Evolutionary conservation across 2,329 filamentous ascomycete species (phyloP), one percentile per base, ranked within the genome.

Genomic region (Trichoderma gracile): DNA sequence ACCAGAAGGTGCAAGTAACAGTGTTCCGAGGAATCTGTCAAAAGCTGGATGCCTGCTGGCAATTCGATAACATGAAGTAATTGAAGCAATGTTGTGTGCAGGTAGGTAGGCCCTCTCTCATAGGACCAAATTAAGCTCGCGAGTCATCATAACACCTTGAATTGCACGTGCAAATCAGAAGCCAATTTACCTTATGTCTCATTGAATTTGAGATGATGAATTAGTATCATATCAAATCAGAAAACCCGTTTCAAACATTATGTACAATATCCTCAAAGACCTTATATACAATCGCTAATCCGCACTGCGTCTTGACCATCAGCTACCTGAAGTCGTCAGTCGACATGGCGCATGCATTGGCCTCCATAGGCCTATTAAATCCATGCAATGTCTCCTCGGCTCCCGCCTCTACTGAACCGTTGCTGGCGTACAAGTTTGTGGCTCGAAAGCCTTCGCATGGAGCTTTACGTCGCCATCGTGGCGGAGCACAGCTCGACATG

Each of bases 401-500:
- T 33, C 40, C n/a, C 42, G 27, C 19, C 46, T 10, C 19, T 25
- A 27, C 56, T 40, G 10, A 21, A 17, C 43, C 9, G 10, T 17
- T 3, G 47, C 5, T 19, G 19, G n/a, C 59, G n/a, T 43, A 19
- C 19, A 58, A 40, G n/a, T 23, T 59, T 49, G 56, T 49, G 45
- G 42, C 56, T 42, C 40, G 23, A 23, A 17, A 42, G 33, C 46
- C 21, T 23, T 52, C 33, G 33, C 25, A 45, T 40, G 25, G 23
- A 53, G 58, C 38, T 21, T 61, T 45, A 42, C 58, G 49, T 54
- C 40, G 49, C 58, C 47, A 46, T 54, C 14, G 58, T 62, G 58
- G 58, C 58, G 58, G 25, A 62, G 58, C 58, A 54, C 40, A 5
- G n/a, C 40, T 46, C 19, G 15, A 38, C 14, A 30, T 42, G 49